phyloP scores from a whole-genome alignment of 768 basidiomycete genomes.

The Russula abietina region DNA sequence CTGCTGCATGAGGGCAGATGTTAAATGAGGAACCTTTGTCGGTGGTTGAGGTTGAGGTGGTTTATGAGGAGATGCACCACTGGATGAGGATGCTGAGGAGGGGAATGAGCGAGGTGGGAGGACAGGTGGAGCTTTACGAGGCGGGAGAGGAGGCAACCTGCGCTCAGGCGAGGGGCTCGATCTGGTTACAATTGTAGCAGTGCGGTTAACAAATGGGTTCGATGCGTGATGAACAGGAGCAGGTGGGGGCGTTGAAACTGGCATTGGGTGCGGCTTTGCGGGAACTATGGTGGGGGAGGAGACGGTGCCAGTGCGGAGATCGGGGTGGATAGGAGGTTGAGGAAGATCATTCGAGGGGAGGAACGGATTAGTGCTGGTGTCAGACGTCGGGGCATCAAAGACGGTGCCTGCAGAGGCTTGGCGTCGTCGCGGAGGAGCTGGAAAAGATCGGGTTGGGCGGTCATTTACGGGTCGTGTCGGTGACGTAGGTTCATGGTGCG shows the following conservation, averaged over 20 bases:
- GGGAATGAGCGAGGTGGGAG: conserved; percentile 24
- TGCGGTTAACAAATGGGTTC: conserved; percentile 24
- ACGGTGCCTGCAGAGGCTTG: conserved; percentile 13
- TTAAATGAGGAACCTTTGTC: conserved; percentile 40
- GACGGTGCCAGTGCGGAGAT: conserved; percentile 12
- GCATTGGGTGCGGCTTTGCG: not conserved
- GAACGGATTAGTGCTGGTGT: conserved; percentile 25
- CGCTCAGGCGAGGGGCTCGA: conserved; percentile 20
- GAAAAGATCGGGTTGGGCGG: conserved; percentile 12
- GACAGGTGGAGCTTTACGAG: conserved; percentile 21
- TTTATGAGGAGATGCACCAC: conserved; percentile 20
- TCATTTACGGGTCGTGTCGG: conserved; percentile 19
- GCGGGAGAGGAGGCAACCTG: conserved; percentile 20
- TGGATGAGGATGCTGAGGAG: conserved; percentile 20
- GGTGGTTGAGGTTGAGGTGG: conserved; percentile 24
- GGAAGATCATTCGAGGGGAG: conserved; percentile 9
- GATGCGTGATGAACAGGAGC: conserved; percentile 19
- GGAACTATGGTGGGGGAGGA: conserved; percentile 22
- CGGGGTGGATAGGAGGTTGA: conserved; percentile 23
- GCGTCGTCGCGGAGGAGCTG: conserved; percentile 18
- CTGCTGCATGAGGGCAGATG: conserved; percentile 65
- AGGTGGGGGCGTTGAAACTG: not conserved
- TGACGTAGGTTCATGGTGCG: conserved; percentile 10
- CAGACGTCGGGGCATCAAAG: conserved; percentile 24
- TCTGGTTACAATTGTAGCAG: not conserved